Base-by-base conservation (phyloP, 805 yeast species). In the Saccharomycopsis fibuligera region DNA sequence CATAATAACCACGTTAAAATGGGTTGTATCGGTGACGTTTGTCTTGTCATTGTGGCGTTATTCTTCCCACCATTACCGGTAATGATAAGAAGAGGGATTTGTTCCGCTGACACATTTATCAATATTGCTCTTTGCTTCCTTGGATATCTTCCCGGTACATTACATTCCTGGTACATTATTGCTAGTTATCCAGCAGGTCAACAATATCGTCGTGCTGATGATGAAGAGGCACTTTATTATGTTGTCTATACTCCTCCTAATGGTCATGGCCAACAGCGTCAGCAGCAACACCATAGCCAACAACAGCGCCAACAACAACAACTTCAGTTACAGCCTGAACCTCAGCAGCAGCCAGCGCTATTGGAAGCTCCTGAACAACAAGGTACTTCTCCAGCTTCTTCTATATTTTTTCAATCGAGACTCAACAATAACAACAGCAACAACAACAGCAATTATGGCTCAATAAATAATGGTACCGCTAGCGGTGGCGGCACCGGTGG, bases 21-120 rank as follows among this genome's bases (percentile, higher is more conserved):
- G 51, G 38, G 48, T 31, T 48, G 44, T 19, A 36, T 16, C 31
- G n/a, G 44, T 45, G 95, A 86, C 61, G 79, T 85, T 63, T 62
- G 84, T 16, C 71, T 86, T 40, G 84, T 82, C 16, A 66, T 86
- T 8, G 57, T 86, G 43, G 86, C 93, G 1, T 74, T 86, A 43
- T 62, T 86, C 57, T 72, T 83, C 58, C 95, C 95, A 1, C 95
- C 95, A 1, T 61, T 86, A 46, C 88, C 95, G 1, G 95, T 86
- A 17, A 72, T 79, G 58, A 66, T 85, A 54, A 83, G 84, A 60
- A 71, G 83, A 47, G 95, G 95, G 2, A 50, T 83, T 46, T 80
- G 83, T 54, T 79, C 90, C 1, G 78, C 81, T 5, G 95, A 86
- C 60, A 69, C 72, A 41, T 62, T 79, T 48, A 82, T 87, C 59